Evolutionary conservation across 1,284 basidiomycete species (phyloP).

Genomic region (Heterobasidion irregulare): DNA sequence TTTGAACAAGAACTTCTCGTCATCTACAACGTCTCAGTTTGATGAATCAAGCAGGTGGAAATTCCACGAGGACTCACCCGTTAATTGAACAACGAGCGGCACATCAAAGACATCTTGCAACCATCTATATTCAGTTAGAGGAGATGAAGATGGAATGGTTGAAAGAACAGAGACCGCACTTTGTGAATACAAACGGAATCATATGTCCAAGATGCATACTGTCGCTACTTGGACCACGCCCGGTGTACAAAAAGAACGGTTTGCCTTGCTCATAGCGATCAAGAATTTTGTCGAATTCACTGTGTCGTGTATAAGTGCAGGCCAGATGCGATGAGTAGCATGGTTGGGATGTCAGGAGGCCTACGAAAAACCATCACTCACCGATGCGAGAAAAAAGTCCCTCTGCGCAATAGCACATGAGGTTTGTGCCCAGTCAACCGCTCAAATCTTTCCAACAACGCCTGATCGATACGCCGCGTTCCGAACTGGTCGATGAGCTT

Average conservation of each 20-base stretch:
- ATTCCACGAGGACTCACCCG: slow-evolving; percentile 40
- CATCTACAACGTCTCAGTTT: slow-evolving; percentile 48
- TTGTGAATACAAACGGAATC: slow-evolving; percentile 96
- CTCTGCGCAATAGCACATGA: slow-evolving; percentile 87
- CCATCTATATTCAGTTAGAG: slow-evolving; percentile 53
- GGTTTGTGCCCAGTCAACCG: slow-evolving; percentile 84
- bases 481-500: slow-evolving; percentile 95
- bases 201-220: slow-evolving; percentile 98
- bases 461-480: slow-evolving; percentile 73
- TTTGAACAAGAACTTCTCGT: slow-evolving; percentile 99
- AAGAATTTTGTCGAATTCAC: slow-evolving; percentile 90
- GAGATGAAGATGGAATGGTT: neutral
- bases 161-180: slow-evolving; percentile 41
- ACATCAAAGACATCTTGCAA: slow-evolving; percentile 95
- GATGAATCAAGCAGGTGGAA: slow-evolving; percentile 4
- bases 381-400: slow-evolving; percentile 98
- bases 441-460: slow-evolving; percentile 86
- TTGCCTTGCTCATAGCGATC: slow-evolving; percentile 96
- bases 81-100: slow-evolving; percentile 91
- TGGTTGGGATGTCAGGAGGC: neutral
- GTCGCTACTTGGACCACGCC: slow-evolving; percentile 92
- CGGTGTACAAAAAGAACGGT: slow-evolving; percentile 98
- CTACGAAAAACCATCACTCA: slow-evolving; percentile 25
- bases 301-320: slow-evolving; percentile 21
- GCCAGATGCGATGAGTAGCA: neutral